Evolutionary conservation across 2,329 filamentous ascomycete genomes (phyloP).

Genomic region (Pseudodiploospora longispora): DNA sequence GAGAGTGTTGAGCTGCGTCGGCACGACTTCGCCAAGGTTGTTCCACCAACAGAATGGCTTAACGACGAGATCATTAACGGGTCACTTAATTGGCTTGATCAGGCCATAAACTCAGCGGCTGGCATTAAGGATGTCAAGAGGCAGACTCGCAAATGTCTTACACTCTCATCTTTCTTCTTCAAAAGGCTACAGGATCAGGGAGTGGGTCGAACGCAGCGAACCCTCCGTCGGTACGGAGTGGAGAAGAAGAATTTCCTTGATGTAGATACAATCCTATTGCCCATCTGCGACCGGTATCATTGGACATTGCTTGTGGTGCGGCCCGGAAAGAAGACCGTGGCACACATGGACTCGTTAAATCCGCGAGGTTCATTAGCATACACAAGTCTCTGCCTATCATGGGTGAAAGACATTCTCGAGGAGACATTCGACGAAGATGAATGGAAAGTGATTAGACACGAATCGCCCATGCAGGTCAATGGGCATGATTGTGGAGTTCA

Average conservation of each 20-base stretch:
- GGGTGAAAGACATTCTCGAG: slow-evolving; percentile 49
- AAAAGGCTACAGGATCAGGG: slow-evolving; percentile 42
- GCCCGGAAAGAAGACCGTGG: slow-evolving; percentile 50
- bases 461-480: slow-evolving; percentile 54
- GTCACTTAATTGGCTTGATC: slow-evolving; percentile 52
- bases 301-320: slow-evolving; percentile 67
- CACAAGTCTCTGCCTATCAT: slow-evolving; percentile 37
- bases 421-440: slow-evolving; percentile 46
- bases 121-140: slow-evolving; percentile 41
- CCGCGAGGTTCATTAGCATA: slow-evolving; percentile 30
- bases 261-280: slow-evolving; percentile 61
- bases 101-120: slow-evolving; percentile 47
- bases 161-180: slow-evolving; percentile 61
- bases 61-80: slow-evolving; percentile 72
- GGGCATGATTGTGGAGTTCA: slow-evolving; percentile 71
- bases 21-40: slow-evolving; percentile 57
- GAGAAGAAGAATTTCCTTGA: slow-evolving; percentile 53
- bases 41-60: slow-evolving; percentile 54
- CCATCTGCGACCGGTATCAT: slow-evolving; percentile 56
- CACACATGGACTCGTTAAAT: slow-evolving; percentile 62
- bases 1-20: slow-evolving; percentile 41
- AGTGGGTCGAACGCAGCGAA: slow-evolving; percentile 40
- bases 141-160: slow-evolving; percentile 49
- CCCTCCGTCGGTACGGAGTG: slow-evolving; percentile 49
- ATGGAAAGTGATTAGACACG: slow-evolving; percentile 48